Percentiles rank a stretch among this genome's conserved stretches.
Conservation (phyloP, 2,329 filamentous ascomycete species). For the Podosphaera aphanis region DNA sequence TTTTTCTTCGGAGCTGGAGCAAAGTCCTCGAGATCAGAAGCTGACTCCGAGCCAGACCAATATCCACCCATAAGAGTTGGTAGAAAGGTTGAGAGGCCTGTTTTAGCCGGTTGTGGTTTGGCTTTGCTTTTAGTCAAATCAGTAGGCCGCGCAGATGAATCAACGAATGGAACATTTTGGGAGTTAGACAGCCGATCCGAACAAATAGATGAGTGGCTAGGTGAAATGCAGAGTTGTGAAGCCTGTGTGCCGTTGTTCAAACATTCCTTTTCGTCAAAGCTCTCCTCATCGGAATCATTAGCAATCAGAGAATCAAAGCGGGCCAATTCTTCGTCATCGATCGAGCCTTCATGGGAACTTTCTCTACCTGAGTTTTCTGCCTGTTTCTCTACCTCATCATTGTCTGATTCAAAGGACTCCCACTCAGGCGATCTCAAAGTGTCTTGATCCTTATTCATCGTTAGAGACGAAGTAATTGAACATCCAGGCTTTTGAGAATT, state of each 20-base stretch:
- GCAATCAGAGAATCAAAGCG: slow-evolving; percentile 13
- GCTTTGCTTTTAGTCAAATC: slow-evolving; percentile 7
- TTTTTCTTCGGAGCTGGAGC: slow-evolving; percentile 42
- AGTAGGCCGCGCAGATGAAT: slow-evolving; percentile 2
- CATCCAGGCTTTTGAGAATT: not conserved
- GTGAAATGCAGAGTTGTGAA: slow-evolving; percentile 8
- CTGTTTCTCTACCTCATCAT: not conserved
- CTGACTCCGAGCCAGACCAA: slow-evolving; percentile 44
- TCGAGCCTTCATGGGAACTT: slow-evolving; percentile 5
- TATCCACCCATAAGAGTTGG: slow-evolving; percentile 62
- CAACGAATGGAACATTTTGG: not conserved
- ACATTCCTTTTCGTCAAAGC: slow-evolving; percentile 10
- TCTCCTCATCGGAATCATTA: slow-evolving; percentile 15
- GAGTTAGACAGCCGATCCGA: not conserved
- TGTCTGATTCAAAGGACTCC: slow-evolving; percentile 5
- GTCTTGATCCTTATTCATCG: slow-evolving; percentile 2
- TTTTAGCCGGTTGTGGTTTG: slow-evolving; percentile 3
- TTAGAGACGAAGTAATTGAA: not conserved
- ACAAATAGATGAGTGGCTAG: slow-evolving; percentile 5
- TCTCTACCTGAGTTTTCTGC: slow-evolving; percentile 3
- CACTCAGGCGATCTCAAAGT: slow-evolving; percentile 3
- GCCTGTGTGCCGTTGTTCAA: no score
- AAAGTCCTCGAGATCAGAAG: slow-evolving; percentile 39
- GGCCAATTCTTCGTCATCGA: slow-evolving; percentile 11
- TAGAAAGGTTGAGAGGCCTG: slow-evolving; percentile 33